Conservation (phyloP, 768 basidiomycete genomes). For the Lyophyllum atratum region DNA sequence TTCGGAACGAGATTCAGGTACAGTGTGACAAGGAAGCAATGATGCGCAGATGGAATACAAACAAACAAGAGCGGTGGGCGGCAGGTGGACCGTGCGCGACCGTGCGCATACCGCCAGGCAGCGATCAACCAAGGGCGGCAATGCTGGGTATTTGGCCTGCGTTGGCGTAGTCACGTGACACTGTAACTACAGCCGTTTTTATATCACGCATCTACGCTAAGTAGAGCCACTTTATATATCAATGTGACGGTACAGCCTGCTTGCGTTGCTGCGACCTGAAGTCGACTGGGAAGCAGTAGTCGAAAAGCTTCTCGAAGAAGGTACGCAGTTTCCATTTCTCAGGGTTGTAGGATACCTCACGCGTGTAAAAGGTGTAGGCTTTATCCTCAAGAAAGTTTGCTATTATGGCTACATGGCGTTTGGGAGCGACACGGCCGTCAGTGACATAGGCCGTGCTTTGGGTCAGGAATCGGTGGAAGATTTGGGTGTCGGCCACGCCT, state of each 20-base stretch:
- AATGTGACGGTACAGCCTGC: conserved; percentile 19
- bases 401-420: conserved; percentile 18
- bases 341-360: conserved; percentile 16
- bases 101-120: too few relatives aligned
- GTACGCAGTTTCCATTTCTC: conserved; percentile 20
- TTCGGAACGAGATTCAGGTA: too few relatives aligned
- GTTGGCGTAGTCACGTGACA: too few relatives aligned
- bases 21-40: too few relatives aligned
- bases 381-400: conserved; percentile 28
- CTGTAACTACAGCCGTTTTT: too few relatives aligned
- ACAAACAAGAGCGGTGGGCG: too few relatives aligned
- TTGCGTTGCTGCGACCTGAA: conserved; percentile 26
- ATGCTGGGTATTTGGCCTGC: too few relatives aligned
- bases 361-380: conserved; percentile 30
- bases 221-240: too few relatives aligned
- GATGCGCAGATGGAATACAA: too few relatives aligned
- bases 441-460: conserved; percentile 16
- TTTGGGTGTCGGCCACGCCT: conserved; percentile 3
- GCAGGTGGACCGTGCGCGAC: too few relatives aligned
- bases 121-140: too few relatives aligned
- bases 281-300: conserved; percentile 35
- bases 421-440: conserved; percentile 12
- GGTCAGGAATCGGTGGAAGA: conserved; percentile 20
- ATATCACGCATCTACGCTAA: too few relatives aligned
- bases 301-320: conserved; percentile 32